Evolutionary conservation across 192 early-diverging fungal genomes (phyloP).

Genomic region (Coemansia sp.): DNA sequence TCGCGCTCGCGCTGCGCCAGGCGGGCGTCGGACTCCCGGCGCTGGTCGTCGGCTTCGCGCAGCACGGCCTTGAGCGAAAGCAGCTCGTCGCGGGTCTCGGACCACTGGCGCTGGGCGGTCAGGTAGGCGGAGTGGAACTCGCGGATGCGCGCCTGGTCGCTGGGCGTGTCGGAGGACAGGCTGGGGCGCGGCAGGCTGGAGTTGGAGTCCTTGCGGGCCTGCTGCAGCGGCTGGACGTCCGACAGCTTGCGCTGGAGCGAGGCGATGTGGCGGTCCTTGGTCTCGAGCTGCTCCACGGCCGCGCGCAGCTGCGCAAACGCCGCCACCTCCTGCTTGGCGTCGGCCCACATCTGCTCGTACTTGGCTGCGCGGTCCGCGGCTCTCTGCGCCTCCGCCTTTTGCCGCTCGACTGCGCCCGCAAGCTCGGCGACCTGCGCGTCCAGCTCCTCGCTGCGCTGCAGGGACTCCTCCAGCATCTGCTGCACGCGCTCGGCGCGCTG

Average conservation of each 20-base stretch:
- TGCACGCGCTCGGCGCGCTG: constrained; percentile 48
- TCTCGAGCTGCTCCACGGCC: constrained; percentile 36
- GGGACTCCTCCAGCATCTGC: constrained; percentile 33
- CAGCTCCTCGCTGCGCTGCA: constrained; percentile 21
- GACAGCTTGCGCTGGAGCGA: constrained; percentile 44
- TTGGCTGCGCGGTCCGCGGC: constrained; percentile 19
- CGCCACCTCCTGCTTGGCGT: constrained; percentile 34
- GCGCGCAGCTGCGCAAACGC: constrained; percentile 29
- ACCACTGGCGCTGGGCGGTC: constrained; percentile 45
- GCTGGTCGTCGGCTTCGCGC: constrained; percentile 44
- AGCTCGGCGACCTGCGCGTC: constrained; percentile 16
- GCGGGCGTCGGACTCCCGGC: constrained; percentile 30
- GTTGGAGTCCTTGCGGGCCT: constrained; percentile 1
- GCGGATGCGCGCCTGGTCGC: constrained; percentile 8
- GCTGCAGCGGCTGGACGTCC: constrained; percentile 5
- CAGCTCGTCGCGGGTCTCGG: constrained; percentile 44
- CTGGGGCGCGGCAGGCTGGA: constrained; percentile 16
- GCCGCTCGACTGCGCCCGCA: constrained; percentile 17
- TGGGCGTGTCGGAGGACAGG: constrained; percentile 14
- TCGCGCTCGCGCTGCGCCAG: constrained; percentile 40
- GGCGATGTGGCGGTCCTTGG: constrained; percentile 41
- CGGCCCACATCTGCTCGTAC: constrained; percentile 48
- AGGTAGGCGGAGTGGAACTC: constrained; percentile 44
- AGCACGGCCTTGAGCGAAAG: constrained; percentile 28
- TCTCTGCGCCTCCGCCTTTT: constrained; percentile 23